Conservation (phyloP, 495 filamentous ascomycete species). For the Neurospora sp. region DNA sequence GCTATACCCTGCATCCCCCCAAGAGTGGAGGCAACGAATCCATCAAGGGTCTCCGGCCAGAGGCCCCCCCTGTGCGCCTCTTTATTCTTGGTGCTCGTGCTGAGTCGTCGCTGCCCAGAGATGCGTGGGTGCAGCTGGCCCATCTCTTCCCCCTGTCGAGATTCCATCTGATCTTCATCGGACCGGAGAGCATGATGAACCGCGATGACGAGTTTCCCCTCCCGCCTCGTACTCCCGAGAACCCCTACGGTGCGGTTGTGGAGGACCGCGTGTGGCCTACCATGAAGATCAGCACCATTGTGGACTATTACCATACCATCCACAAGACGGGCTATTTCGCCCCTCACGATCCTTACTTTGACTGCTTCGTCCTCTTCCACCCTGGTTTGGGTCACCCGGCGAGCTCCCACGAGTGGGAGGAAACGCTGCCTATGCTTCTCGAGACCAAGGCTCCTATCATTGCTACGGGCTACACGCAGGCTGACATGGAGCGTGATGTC, state of each 20-base stretch:
- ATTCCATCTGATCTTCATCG: slow-evolving; percentile 88
- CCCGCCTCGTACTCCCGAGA: slow-evolving; percentile 67
- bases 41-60: slow-evolving; percentile 69
- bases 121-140: slow-evolving; percentile 85
- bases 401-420: slow-evolving; percentile 83
- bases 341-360: slow-evolving; percentile 95
- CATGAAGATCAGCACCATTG: slow-evolving; percentile 93
- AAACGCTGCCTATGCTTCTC: slow-evolving; percentile 76
- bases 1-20: slow-evolving; percentile 87
- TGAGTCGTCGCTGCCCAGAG: slow-evolving; percentile 87
- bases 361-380: slow-evolving; percentile 93
- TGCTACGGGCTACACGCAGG: slow-evolving; percentile 90
- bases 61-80: slow-evolving; percentile 76
- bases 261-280: slow-evolving; percentile 75
- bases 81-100: slow-evolving; percentile 94
- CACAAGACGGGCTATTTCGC: slow-evolving; percentile 81
- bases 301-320: slow-evolving; percentile 96
- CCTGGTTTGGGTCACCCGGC: slow-evolving; percentile 91
- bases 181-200: slow-evolving; percentile 88
- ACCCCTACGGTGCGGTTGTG: slow-evolving; percentile 86
- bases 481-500: slow-evolving; percentile 85
- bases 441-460: slow-evolving; percentile 94
- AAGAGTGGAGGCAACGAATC: slow-evolving; percentile 60
- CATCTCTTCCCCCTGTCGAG: slow-evolving; percentile 76
- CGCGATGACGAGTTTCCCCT: slow-evolving; percentile 84